Evolutionary conservation across 768 basidiomycete species (phyloP), one percentile per base, ranked within the genome.

Genomic region (Leccinum longicurvipes): DNA sequence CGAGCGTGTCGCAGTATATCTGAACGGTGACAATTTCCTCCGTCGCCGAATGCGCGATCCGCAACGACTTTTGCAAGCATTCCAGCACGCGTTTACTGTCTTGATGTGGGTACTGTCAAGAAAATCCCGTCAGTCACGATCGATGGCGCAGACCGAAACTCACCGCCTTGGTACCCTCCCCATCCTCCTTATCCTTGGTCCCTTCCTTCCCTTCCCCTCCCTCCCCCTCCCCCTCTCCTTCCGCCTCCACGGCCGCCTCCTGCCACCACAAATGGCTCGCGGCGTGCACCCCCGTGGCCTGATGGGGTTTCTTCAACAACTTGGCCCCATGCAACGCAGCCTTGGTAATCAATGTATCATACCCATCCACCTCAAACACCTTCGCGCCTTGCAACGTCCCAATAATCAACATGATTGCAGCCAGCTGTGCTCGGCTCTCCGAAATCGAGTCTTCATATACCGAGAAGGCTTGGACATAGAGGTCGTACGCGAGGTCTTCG

Each of bases 191-290:
- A 67, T 11, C 15, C 15, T 34, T 66, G 0, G 6, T 48, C 60
- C 58, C 65, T 9, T 67, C 74, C 14, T 34, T 10, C 8, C 32
- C 14, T 10, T 34, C 32, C 14, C 32, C 32, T 44, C 80, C 81
- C 51, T 64, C 70, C 24, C 69, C 76, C 12, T 79, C 83, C 24
- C 71, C 68, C 0, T n/a, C n/a, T n/a, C n/a, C n/a, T n/a, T n/a
- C n/a, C n/a, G n/a, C n/a, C n/a, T n/a, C n/a, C n/a, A n/a, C n/a
- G n/a, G 72, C 67, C 53, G 73, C 60, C 59, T 89, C 89, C 70
- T 98, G 97, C 95, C 95, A 99, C 96, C 97, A 99, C 63, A 99
- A 74, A 74, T 99, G 97, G 69, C 94, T 97, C 9, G 97, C 97
- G 27, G 93, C 78, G 48, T 90, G 86, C 21, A 98, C 97, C 7